These are phyloP conservation scores for Bjerkandera adusta DNA, from an alignment of 1,284 basidiomycete genomes.

Conservation along the genomic window DNA sequence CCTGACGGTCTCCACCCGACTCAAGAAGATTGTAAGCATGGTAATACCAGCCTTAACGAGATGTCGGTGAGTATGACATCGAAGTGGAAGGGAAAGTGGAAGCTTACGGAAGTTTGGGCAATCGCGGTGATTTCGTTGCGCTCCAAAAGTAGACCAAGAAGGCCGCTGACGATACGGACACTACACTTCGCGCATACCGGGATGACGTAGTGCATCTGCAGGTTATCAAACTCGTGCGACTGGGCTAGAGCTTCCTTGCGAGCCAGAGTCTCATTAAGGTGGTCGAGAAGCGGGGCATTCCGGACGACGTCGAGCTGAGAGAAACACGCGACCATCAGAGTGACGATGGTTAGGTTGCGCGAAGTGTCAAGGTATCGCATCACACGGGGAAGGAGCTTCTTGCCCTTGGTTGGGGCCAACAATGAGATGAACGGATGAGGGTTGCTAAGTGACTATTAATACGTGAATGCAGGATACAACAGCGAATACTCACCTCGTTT, in stretches of 20 bases:
- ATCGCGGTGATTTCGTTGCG: constrained; percentile 75
- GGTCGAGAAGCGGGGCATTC: constrained; percentile 69
- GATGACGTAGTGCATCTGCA: constrained; percentile 80
- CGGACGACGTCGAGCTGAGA: constrained; percentile 88
- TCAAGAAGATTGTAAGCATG: constrained; percentile 89
- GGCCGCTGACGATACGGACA: constrained; percentile 82
- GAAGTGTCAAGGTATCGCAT: constrained; percentile 82
- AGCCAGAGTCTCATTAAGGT: constrained; percentile 60
- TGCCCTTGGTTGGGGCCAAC: constrained; percentile 88
- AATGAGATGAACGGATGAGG: constrained; percentile 98
- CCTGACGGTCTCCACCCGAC: constrained; percentile 88
- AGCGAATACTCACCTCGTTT: constrained; percentile 62
- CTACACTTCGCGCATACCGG: constrained; percentile 78
- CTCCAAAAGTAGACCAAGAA: constrained; percentile 84
- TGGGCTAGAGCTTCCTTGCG: constrained; percentile 81
- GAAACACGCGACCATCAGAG: constrained; percentile 93
- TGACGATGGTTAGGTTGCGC: constrained; percentile 85
- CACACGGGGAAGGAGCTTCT: constrained; percentile 87
- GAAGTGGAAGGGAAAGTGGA: too few relatives aligned
- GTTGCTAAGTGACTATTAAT: constrained; percentile 45
- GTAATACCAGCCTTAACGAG: constrained; percentile 81
- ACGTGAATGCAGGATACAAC: constrained; percentile 4
- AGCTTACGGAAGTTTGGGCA: constrained; percentile 72
- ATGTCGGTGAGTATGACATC: background rate
- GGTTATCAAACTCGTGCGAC: constrained; percentile 86